phyloP scores from a whole-genome alignment of 2,329 filamentous ascomycete genomes.

The Shiraia sp. region DNA sequence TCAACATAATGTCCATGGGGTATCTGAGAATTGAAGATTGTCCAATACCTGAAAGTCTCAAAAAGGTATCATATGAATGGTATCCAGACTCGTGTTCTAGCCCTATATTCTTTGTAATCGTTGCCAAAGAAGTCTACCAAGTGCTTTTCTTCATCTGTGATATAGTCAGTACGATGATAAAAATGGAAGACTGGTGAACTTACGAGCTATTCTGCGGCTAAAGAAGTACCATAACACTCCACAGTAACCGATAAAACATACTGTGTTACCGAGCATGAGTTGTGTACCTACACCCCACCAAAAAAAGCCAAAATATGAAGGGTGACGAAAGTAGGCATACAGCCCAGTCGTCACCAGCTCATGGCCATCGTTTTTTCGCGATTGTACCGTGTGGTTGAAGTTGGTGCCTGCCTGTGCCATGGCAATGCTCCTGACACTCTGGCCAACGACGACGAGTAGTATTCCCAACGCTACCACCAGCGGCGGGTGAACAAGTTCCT shows the following conservation, averaged over 20 bases:
- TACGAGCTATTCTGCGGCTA: slow-evolving; percentile 66
- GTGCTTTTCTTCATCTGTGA: slow-evolving; percentile 72
- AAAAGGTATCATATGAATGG: slow-evolving; percentile 64
- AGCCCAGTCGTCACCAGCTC: slow-evolving; percentile 81
- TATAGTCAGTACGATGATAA: slow-evolving; percentile 4
- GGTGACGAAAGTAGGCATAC: slow-evolving; percentile 78
- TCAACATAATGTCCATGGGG: too few species aligned
- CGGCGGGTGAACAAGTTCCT: slow-evolving; percentile 48
- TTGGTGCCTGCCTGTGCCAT: slow-evolving; percentile 89
- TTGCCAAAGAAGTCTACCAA: slow-evolving; percentile 81
- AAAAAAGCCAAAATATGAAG: slow-evolving; percentile 97
- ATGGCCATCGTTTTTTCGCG: slow-evolving; percentile 69
- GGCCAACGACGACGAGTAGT: slow-evolving; percentile 67
- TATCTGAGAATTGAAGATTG: too few species aligned
- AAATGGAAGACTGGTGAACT: slow-evolving; percentile 35
- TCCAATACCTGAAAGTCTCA: too few species aligned
- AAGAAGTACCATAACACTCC: slow-evolving; percentile 88
- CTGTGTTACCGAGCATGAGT: slow-evolving; percentile 79
- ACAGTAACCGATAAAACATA: slow-evolving; percentile 76
- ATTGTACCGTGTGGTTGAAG: slow-evolving; percentile 86
- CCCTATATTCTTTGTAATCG: slow-evolving; percentile 76
- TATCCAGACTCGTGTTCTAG: slow-evolving; percentile 74
- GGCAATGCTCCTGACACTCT: slow-evolving; percentile 75
- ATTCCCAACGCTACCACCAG: slow-evolving; percentile 60
- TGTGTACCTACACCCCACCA: slow-evolving; percentile 98